Percentiles rank a stretch among this genome's conserved stretches.
phyloP scores from a whole-genome alignment of 176 grass and related monocot species.

The Zizania latifolia region DNA sequence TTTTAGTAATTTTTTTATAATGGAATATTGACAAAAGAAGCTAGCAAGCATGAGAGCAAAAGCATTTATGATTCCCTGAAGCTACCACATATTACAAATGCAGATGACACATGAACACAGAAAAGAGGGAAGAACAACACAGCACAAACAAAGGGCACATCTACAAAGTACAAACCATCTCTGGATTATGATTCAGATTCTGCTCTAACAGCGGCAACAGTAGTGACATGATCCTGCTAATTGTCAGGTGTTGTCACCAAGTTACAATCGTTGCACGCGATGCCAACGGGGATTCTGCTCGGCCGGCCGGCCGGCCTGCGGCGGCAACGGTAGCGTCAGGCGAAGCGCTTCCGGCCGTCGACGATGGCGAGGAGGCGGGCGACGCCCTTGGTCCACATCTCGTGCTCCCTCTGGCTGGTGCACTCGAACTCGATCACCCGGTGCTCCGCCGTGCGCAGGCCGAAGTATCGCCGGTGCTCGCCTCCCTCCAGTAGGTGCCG shows the following conservation, averaged over 20 bases:
- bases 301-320: not conserved
- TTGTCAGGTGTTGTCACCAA: too few species aligned
- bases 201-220: too few species aligned
- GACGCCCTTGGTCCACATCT: conserved; percentile 89
- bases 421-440: conserved; percentile 98
- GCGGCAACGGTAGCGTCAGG: not conserved
- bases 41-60: not conserved
- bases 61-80: not conserved
- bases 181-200: too few species aligned
- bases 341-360: conserved; percentile 40
- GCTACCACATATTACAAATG: not conserved
- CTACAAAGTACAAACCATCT: too few species aligned
- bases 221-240: too few species aligned
- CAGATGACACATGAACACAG: too few species aligned
- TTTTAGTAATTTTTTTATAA: too few species aligned
- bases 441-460: conserved; percentile 69
- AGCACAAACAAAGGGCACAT: too few species aligned
- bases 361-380: conserved; percentile 62
- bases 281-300: too few species aligned
- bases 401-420: conserved; percentile 42
- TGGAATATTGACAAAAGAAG: too few species aligned
- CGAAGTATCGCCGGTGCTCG: conserved; percentile 83
- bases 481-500: conserved; percentile 76
- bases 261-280: too few species aligned
- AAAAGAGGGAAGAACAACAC: too few species aligned